Conservation (phyloP, 1,284 basidiomycete genomes). For the Ceratobasidium sp. region DNA sequence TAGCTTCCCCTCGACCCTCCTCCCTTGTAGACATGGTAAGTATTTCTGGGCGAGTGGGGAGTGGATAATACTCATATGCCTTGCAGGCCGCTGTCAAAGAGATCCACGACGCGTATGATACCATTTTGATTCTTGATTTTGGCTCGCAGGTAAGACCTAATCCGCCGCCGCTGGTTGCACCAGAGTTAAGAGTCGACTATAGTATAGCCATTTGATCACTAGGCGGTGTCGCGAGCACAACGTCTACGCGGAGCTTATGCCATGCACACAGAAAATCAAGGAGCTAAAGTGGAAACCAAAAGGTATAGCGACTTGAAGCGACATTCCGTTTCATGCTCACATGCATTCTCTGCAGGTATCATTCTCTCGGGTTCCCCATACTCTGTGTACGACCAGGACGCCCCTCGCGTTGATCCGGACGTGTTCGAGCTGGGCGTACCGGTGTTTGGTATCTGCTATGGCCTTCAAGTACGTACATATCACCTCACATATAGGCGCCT, state of each 20-base stretch:
- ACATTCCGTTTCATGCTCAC: conserved; percentile 30
- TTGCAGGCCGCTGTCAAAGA: conserved; percentile 23
- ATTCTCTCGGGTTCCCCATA: conserved; percentile 98
- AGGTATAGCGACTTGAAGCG: conserved; percentile 58
- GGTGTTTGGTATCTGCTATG: conserved; percentile 97
- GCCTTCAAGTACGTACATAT: conserved; percentile 74
- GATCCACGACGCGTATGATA: conserved; percentile 96
- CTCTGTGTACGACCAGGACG: conserved; percentile 93
- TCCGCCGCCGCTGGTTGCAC: conserved; percentile 34
- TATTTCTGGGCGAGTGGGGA: background rate
- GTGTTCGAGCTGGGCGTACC: conserved; percentile 93
- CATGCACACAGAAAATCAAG: conserved; percentile 91
- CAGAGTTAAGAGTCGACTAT: conserved; percentile 40
- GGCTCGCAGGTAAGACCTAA: conserved; percentile 81
- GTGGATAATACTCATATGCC: background rate
- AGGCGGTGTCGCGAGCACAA: conserved; percentile 97
- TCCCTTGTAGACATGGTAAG: conserved; percentile 13
- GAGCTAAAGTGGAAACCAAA: conserved; percentile 95
- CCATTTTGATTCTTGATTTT: conserved; percentile 96
- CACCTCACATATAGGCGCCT: background rate
- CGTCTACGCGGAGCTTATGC: conserved; percentile 97
- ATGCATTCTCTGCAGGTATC: conserved; percentile 66
- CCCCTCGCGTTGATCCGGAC: conserved; percentile 94
- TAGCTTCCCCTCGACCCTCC: background rate
- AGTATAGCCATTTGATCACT: conserved; percentile 99